These are phyloP conservation scores for Akebia trifoliata DNA, from an alignment of 164 flowering plant species.

Conservation along the genomic window DNA sequence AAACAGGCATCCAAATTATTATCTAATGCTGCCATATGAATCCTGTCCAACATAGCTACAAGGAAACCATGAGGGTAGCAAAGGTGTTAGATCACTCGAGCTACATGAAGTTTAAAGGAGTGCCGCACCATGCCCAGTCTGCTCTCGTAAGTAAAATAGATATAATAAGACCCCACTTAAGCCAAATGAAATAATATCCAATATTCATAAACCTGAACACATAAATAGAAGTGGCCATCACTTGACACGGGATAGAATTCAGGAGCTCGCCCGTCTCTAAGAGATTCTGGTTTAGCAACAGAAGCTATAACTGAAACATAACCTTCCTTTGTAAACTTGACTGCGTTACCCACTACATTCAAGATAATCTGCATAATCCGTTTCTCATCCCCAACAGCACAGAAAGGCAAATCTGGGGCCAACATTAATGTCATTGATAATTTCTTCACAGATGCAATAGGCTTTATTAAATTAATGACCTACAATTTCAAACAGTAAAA, in stretches of 20 bases:
- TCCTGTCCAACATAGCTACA: background rate
- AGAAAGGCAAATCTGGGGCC: slow-evolving; percentile 54
- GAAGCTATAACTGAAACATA: slow-evolving; percentile 45
- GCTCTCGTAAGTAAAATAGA: background rate
- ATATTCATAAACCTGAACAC: slow-evolving; percentile 49
- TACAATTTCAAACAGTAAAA: slow-evolving; percentile 18
- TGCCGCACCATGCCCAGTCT: background rate
- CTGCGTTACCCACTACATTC: slow-evolving; percentile 65
- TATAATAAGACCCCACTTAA: background rate
- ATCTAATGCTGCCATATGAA: background rate
- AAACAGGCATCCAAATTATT: background rate
- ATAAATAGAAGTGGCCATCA: slow-evolving; percentile 51
- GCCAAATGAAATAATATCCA: background rate
- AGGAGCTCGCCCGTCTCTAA: slow-evolving; percentile 45
- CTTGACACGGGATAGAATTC: slow-evolving; percentile 41
- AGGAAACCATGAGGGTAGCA: background rate
- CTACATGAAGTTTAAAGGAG: background rate
- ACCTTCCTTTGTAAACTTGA: slow-evolving; percentile 72
- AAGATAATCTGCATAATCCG: slow-evolving; percentile 60
- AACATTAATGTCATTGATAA: slow-evolving; percentile 35
- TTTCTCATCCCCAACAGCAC: slow-evolving; percentile 67
- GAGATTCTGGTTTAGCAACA: slow-evolving; percentile 48
- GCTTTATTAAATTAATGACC: slow-evolving; percentile 55
- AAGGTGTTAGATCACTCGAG: background rate
- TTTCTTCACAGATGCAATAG: slow-evolving; percentile 63